phyloP scores from a whole-genome alignment of 371 early-diverging fungal genomes.

The Chytridiales sp. region DNA sequence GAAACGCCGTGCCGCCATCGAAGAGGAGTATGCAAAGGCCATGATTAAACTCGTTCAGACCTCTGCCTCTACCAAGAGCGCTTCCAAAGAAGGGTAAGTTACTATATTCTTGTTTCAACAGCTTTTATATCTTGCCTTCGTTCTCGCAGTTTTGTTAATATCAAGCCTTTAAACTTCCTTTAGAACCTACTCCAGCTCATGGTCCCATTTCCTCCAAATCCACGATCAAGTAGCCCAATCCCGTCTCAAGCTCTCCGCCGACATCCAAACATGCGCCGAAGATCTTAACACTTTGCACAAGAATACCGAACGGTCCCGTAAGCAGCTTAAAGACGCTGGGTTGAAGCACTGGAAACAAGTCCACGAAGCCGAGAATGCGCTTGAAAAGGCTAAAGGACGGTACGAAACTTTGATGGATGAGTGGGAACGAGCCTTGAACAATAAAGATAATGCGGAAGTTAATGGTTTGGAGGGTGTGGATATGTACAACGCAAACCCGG shows the following conservation, averaged over 20 bases:
- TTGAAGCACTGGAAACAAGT: constrained; percentile 63
- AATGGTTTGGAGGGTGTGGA: no score
- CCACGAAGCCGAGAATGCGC: constrained; percentile 60
- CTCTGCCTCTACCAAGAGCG: constrained; percentile 22
- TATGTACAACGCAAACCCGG: no score
- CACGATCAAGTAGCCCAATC: constrained; percentile 76
- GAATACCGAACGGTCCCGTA: constrained; percentile 74
- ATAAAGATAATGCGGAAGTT: no score
- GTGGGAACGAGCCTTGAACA: constrained; percentile 70
- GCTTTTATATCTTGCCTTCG: no score
- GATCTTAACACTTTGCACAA: constrained; percentile 67
- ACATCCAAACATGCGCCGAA: constrained; percentile 66
- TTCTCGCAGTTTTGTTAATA: no score
- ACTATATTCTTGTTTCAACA: neutral
- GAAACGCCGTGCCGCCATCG: constrained; percentile 45
- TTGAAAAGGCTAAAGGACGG: constrained; percentile 72
- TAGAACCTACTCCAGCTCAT: constrained; percentile 33
- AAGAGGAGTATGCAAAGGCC: constrained; percentile 48
- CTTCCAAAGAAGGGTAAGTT: constrained; percentile 37
- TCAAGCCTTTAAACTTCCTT: no score
- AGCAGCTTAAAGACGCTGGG: constrained; percentile 76
- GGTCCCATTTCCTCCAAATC: constrained; percentile 44
- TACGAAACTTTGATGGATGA: constrained; percentile 70
- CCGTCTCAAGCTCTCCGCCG: constrained; percentile 59
- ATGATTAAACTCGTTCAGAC: constrained; percentile 41